These are phyloP conservation scores for Exophiala lecanii-corni DNA, from an alignment of 2,329 filamentous ascomycete genomes.

Conservation along the genomic window DNA sequence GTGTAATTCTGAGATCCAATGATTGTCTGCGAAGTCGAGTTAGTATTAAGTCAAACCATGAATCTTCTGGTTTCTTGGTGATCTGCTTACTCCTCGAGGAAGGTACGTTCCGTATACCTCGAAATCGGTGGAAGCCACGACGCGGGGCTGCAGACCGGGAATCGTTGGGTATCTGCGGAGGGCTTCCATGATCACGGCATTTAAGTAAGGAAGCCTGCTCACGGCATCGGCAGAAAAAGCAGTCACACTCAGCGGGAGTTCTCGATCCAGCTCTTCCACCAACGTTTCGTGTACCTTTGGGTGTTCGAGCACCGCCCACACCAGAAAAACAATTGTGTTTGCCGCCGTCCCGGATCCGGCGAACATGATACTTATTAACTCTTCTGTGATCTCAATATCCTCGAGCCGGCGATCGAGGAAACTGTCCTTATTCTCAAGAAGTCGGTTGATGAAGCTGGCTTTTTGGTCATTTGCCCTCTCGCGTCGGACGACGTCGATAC, in stretches of 20 bases:
- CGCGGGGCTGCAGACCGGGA: background rate
- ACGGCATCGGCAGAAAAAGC: background rate
- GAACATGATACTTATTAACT: background rate
- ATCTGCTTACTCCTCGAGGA: too few species aligned
- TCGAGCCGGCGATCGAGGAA: background rate
- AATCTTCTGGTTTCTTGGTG: too few species aligned
- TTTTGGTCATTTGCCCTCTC: background rate
- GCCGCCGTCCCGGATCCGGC: background rate
- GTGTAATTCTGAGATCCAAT: background rate
- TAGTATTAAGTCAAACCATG: too few species aligned
- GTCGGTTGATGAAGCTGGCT: background rate
- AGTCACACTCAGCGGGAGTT: background rate
- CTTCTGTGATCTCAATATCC: background rate
- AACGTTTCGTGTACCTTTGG: background rate
- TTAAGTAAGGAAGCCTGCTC: background rate
- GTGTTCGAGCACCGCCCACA: background rate
- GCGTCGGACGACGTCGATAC: background rate
- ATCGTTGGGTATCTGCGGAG: background rate
- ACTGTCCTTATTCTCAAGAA: background rate
- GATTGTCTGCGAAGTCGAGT: too few species aligned
- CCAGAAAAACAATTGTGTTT: background rate
- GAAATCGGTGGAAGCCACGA: too few species aligned
- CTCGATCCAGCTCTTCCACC: background rate
- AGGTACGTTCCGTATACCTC: too few species aligned
- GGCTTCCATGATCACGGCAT: background rate